A percentile compares a stretch with the other conserved stretches of the same genome.
phyloP scores from a whole-genome alignment of 208 protist genomes.

The Trypanosoma scelopori region DNA sequence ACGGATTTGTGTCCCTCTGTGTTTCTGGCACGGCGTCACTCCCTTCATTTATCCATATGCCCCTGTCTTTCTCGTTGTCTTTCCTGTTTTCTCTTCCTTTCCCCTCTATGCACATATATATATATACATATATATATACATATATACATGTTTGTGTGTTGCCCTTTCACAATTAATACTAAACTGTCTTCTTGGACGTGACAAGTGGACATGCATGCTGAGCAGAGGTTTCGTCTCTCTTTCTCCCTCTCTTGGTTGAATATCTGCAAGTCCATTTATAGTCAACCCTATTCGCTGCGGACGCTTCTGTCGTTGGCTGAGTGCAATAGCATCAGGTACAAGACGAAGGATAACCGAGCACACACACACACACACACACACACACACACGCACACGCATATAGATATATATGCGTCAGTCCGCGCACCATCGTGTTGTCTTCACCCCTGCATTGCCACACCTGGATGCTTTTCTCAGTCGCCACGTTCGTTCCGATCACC shows the following conservation, averaged over 20 bases:
- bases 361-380: conserved; percentile 13
- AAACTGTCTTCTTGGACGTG: too few species aligned
- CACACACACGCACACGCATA: conserved; percentile 8
- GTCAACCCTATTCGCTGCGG: too few species aligned
- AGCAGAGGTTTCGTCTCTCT: background rate
- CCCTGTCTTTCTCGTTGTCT: too few species aligned
- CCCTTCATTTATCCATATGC: too few species aligned
- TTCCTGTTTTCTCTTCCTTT: too few species aligned
- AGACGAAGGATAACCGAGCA: background rate
- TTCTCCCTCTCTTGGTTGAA: background rate
- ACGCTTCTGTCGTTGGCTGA: background rate
- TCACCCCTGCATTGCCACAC: conserved; percentile 60
- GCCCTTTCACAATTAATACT: background rate
- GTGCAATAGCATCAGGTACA: background rate
- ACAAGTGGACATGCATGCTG: background rate
- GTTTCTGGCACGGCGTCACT: too few species aligned
- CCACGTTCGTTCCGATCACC: conserved; percentile 50
- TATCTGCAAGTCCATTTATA: too few species aligned
- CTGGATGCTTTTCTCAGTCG: conserved; percentile 53
- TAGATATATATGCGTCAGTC: conserved; percentile 22
- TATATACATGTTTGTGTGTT: conserved; percentile 4
- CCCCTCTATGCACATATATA: background rate
- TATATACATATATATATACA: background rate
- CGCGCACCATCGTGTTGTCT: conserved; percentile 38
- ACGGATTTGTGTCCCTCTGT: too few species aligned